These are phyloP conservation scores for Flaveria sonorensis DNA, from an alignment of 129 eudicot genomes.

Conservation along the genomic window DNA sequence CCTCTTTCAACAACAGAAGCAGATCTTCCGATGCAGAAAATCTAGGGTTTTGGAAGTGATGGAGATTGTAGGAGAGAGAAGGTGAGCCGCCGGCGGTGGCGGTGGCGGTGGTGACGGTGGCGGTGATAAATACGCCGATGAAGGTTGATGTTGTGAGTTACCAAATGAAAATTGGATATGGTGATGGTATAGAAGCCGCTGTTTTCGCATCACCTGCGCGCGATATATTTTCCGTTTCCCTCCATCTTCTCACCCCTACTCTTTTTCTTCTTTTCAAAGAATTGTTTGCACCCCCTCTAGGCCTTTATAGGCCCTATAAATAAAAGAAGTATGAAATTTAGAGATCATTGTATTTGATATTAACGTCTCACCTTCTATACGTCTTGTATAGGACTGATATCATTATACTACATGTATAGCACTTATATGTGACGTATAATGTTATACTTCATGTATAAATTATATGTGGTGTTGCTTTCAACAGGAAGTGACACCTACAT, in stretches of 20 bases:
- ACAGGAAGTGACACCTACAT: no score
- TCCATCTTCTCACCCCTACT: conserved; percentile 23
- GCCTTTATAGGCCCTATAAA: no score
- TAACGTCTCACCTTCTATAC: no score
- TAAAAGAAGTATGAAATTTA: no score
- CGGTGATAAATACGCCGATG: conserved; percentile 18
- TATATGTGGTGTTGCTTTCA: no score
- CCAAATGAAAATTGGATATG: conserved; percentile 1
- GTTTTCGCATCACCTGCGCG: conserved; percentile 29
- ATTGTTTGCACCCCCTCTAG: not conserved
- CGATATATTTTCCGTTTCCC: conserved; percentile 38
- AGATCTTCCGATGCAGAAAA: conserved; percentile 31
- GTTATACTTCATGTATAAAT: no score
- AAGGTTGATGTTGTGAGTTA: conserved; percentile 1
- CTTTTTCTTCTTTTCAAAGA: conserved; percentile 35
- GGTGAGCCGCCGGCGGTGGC: conserved; percentile 13
- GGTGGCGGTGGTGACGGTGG: not conserved
- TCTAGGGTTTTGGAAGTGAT: conserved; percentile 44
- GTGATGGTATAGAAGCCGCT: conserved; percentile 10
- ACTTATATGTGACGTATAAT: no score
- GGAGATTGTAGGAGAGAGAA: not conserved
- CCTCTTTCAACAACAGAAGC: conserved; percentile 28
- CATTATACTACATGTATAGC: no score
- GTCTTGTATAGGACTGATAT: no score
- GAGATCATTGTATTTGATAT: no score